Conservation (phyloP, 495 filamentous ascomycete genomes). For the Penicillium verhagenii region DNA sequence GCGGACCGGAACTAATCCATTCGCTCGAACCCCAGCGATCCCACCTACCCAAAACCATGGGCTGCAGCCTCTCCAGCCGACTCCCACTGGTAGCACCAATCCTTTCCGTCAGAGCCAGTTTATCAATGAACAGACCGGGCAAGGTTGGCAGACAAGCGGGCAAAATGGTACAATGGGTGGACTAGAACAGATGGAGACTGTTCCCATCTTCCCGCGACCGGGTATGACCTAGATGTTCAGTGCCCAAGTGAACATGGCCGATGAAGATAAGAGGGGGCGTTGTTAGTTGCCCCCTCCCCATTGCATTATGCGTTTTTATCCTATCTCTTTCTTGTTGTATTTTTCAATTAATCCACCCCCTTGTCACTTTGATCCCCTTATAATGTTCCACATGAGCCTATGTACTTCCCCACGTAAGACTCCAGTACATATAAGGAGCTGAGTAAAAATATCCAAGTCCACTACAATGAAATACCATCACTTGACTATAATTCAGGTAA, state of each 20-base stretch:
- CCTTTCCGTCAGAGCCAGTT: constrained; percentile 89
- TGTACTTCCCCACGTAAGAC: not conserved
- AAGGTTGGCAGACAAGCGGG: constrained; percentile 75
- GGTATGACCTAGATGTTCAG: constrained; percentile 41
- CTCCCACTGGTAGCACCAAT: constrained; percentile 87
- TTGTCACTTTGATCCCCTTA: not conserved
- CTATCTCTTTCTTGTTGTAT: not conserved
- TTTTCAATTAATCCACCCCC: not conserved
- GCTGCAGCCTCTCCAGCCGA: constrained; percentile 57
- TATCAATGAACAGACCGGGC: constrained; percentile 80
- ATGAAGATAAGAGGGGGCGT: not conserved
- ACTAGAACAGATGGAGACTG: constrained; percentile 71
- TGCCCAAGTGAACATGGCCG: not conserved
- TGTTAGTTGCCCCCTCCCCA: not conserved
- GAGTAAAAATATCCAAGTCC: no score
- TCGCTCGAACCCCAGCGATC: constrained; percentile 45
- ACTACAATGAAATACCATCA: no score
- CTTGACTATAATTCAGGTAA: no score
- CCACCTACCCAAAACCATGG: constrained; percentile 31
- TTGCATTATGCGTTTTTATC: not conserved
- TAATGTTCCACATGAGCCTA: not conserved
- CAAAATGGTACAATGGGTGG: constrained; percentile 81
- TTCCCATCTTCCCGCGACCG: constrained; percentile 84
- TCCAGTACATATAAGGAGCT: not conserved
- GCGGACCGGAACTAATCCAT: constrained; percentile 53